Base-by-base conservation (phyloP, 768 basidiomycete species). In the Boletellus ananiceps region DNA sequence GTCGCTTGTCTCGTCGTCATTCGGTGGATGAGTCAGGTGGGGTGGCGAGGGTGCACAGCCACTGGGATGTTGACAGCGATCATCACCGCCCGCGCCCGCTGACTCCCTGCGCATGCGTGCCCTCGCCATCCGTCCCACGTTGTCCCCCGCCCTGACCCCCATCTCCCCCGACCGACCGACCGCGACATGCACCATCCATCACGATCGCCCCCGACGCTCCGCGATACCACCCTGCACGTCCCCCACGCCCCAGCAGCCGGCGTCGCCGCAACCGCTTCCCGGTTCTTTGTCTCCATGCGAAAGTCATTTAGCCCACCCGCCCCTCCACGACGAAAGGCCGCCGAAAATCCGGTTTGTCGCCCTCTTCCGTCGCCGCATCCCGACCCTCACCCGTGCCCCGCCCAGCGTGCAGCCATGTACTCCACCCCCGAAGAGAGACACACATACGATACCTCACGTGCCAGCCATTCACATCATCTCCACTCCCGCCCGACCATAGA, bases 401-500 rank as follows among this genome's bases (percentile, higher is more conserved):
- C 40, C 23, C 54, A 69, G 66, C 64, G 51, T 52, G 61, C 50
- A 19, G 69, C 67, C 50, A 73, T 75, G 67, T 69, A 71, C 53
- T 74, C 74, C 15, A 72, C 73, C 42, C 67, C 69, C 35, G 74
- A 71, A 39, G 74, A 75, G 55, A 64, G 69, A 49, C 57, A 58
- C 50, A 40, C 65, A 19, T 42, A 59, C 51, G 51, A 58, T 4
- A 56, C 59, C 25, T 63, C 74, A 50, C 71, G 66, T 54, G 64
- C 69, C 44, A 50, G 72, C 38, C 67, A 59, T 50, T 61, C 73
- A 44, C 75, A 69, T 51, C 59, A 69, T 51, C 63, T 62, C 41
- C 71, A 75, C 52, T 64, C 75, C 25, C 80, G 77, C 14, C 86
- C 86, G 1, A 83, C 81, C 40, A 75, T 86, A 35, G 81, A 84